These are phyloP conservation scores for Parastagonospora nodorum DNA, from an alignment of 2,329 filamentous ascomycete species.

Conservation along the genomic window DNA sequence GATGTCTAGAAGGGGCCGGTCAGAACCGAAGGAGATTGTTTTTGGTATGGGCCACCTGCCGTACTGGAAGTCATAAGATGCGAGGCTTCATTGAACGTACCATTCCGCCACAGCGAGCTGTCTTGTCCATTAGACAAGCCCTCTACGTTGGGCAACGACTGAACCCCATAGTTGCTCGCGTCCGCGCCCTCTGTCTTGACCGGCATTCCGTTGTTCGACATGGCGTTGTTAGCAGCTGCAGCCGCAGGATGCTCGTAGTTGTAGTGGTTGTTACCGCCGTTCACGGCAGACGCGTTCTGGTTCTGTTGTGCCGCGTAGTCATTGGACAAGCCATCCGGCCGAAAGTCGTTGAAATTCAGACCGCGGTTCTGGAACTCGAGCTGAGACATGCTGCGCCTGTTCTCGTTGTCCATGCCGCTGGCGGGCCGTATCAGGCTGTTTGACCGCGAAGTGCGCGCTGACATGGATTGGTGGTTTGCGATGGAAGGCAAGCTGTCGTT, in stretches of 20 bases:
- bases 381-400: slow-evolving; percentile 44
- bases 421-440: slow-evolving; percentile 55
- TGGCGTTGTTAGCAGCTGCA: slow-evolving; percentile 34
- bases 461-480: slow-evolving; percentile 49
- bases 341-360: slow-evolving; percentile 45
- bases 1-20: slow-evolving; percentile 50
- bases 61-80: slow-evolving; percentile 55
- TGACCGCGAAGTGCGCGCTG: slow-evolving; percentile 54
- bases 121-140: slow-evolving; percentile 44
- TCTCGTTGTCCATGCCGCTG: slow-evolving; percentile 40
- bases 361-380: slow-evolving; percentile 41
- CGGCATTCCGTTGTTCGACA: slow-evolving; percentile 42
- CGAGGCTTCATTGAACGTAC: slow-evolving; percentile 48
- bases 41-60: slow-evolving; percentile 50
- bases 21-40: slow-evolving; percentile 52
- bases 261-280: slow-evolving; percentile 35
- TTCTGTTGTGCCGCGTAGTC: slow-evolving; percentile 32
- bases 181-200: slow-evolving; percentile 41
- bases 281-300: slow-evolving; percentile 24
- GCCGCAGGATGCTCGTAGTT: slow-evolving; percentile 38
- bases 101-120: slow-evolving; percentile 50
- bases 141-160: slow-evolving; percentile 43
- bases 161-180: slow-evolving; percentile 37
- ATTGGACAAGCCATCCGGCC: slow-evolving; percentile 36
- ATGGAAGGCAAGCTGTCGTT: slow-evolving; percentile 47